A percentile compares a stretch with the other conserved stretches of the same genome.
Conservation (phyloP, 1,139 yeast species). For the Candida albicans region DNA sequence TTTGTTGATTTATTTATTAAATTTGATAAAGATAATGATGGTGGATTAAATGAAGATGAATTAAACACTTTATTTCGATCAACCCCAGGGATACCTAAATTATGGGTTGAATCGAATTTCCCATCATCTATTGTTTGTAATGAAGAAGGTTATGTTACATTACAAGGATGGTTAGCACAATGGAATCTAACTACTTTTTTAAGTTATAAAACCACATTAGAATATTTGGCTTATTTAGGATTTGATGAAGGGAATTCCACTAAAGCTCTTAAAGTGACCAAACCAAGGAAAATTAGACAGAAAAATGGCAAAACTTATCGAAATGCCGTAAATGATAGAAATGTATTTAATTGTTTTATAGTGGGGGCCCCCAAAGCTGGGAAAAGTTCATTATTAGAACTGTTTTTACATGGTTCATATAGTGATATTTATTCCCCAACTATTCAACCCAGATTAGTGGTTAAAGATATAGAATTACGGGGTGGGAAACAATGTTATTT, state of each 20-base stretch:
- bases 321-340: constrained; percentile 73
- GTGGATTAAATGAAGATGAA: constrained; percentile 81
- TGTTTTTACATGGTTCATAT: constrained; percentile 74
- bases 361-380: constrained; percentile 87
- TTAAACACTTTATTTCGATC: constrained; percentile 69
- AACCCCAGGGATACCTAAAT: constrained; percentile 86
- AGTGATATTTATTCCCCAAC: constrained; percentile 80
- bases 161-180: constrained; percentile 98
- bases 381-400: constrained; percentile 76
- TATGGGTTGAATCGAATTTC: constrained; percentile 84
- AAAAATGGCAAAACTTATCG: constrained; percentile 67
- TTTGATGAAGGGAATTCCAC: constrained; percentile 58
- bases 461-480: constrained; percentile 88
- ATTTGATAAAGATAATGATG: constrained; percentile 93
- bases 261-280: constrained; percentile 78
- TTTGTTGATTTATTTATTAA: constrained; percentile 83
- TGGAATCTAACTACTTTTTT: constrained; percentile 95
- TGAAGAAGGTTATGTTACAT: constrained; percentile 82
- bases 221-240: constrained; percentile 86
- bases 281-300: constrained; percentile 67
- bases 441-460: constrained; percentile 75
- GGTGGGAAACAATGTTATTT: constrained; percentile 96
- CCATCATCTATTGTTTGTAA: constrained; percentile 87
- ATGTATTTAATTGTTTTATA: constrained; percentile 86
- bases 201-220: constrained; percentile 80